Percentiles rank a stretch among this genome's conserved stretches.
Evolutionary conservation across 23 red algal genomes (phyloP).

Genomic region (Agarophyton chilense): DNA sequence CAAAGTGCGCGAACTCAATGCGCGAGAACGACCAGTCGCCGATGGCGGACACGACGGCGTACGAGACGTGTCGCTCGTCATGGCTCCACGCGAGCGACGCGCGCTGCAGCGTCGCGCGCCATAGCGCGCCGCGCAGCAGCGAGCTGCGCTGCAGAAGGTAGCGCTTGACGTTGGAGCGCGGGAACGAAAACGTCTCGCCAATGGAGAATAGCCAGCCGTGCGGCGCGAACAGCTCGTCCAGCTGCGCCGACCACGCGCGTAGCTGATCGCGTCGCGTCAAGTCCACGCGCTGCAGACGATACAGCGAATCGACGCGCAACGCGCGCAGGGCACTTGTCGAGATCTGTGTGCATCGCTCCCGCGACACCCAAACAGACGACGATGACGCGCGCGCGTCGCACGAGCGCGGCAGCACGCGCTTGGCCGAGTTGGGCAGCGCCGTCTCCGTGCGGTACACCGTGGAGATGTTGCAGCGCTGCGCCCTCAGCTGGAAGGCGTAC

Average conservation of each 20-base stretch:
- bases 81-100: constrained; percentile 4
- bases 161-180: constrained; percentile 12
- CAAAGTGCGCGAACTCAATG: constrained; percentile 31
- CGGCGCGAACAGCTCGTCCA: neutral
- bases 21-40: constrained; percentile 4
- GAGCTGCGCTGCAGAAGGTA: constrained; percentile 12
- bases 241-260: neutral
- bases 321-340: neutral
- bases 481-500: constrained; percentile 43
- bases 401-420: neutral
- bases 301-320: neutral
- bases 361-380: too few species aligned
- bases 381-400: neutral
- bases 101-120: neutral
- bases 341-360: neutral
- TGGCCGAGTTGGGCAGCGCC: neutral
- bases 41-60: neutral
- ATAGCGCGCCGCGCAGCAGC: constrained; percentile 16
- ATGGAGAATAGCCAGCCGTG: neutral
- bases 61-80: neutral
- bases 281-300: neutral
- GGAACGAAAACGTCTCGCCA: constrained; percentile 12
- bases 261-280: neutral
- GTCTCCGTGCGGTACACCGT: neutral
- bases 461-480: constrained; percentile 3